Evolutionary conservation across 345 rosid species (phyloP).

Genomic region (Hibiscus syriacus): DNA sequence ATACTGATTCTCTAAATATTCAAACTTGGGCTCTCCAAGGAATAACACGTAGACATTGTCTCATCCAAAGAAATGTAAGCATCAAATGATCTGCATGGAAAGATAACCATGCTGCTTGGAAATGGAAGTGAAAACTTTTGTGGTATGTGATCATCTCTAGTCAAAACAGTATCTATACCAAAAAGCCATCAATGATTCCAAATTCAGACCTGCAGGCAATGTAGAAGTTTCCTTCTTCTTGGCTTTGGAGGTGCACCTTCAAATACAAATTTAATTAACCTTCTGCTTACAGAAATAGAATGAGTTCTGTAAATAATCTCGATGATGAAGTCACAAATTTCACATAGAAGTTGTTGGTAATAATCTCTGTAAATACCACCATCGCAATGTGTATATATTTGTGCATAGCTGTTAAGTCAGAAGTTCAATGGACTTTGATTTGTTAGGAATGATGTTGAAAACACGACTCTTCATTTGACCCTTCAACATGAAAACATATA

Average conservation of each 20-base stretch:
- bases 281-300: background rate
- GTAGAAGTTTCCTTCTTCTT: conserved; percentile 3
- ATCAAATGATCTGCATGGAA: conserved; percentile 3
- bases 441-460: background rate
- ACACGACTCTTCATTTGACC: background rate
- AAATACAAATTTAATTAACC: conserved; percentile 1
- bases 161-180: background rate
- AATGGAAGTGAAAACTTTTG: background rate
- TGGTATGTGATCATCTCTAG: background rate
- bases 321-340: background rate
- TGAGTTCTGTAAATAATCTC: background rate
- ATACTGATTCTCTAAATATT: conserved; percentile 18
- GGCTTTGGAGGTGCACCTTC: conserved; percentile 10
- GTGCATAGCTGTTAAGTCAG: background rate
- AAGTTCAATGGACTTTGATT: background rate
- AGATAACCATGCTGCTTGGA: background rate
- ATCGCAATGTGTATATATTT: background rate
- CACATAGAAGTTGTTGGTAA: background rate
- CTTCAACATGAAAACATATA: background rate
- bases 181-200: background rate
- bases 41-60: conserved; percentile 24
- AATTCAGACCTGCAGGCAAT: conserved; percentile 6
- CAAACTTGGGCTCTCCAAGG: conserved; percentile 21
- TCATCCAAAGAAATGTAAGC: conserved; percentile 20
- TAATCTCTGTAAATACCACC: background rate